Conservation (phyloP, 192 early-diverging fungal species). For the Backusella parvicylindrica region DNA sequence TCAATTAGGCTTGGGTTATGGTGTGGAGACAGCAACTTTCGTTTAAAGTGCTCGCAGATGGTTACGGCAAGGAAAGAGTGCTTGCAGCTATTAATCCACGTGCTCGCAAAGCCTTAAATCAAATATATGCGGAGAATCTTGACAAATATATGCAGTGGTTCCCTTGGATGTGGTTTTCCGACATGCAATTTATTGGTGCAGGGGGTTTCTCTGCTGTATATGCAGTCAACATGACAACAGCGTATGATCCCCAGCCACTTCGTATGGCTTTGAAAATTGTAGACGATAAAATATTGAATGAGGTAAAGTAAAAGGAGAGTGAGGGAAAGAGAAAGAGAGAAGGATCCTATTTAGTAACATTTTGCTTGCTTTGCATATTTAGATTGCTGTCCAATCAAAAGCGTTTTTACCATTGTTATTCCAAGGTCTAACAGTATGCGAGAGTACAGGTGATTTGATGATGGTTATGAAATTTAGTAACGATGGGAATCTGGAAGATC, state of each 20-base stretch:
- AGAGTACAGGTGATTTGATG: conserved; percentile 36
- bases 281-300: conserved; percentile 33
- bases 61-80: conserved; percentile 19
- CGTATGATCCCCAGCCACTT: conserved; percentile 18
- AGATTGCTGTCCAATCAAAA: conserved; percentile 30
- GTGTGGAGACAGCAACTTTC: conserved; percentile 33
- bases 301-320: conserved; percentile 12
- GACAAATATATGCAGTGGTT: conserved; percentile 36
- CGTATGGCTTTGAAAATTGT: conserved; percentile 32
- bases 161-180: conserved; percentile 33
- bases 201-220: conserved; percentile 36
- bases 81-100: conserved; percentile 20
- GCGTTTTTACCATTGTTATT: conserved; percentile 30
- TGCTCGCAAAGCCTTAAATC: conserved; percentile 19
- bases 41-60: conserved; percentile 7
- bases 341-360: neutral
- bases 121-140: conserved; percentile 25
- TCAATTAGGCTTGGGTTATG: conserved; percentile 25
- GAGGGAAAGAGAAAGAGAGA: neutral
- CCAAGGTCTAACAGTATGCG: conserved; percentile 37
- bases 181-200: conserved; percentile 34
- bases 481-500: conserved; percentile 32
- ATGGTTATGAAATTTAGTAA: conserved; percentile 39
- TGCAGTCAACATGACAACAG: conserved; percentile 15
- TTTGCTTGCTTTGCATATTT: neutral